Conservation (phyloP, 148 eudicot genomes). For the Amaranthus palmeri region DNA sequence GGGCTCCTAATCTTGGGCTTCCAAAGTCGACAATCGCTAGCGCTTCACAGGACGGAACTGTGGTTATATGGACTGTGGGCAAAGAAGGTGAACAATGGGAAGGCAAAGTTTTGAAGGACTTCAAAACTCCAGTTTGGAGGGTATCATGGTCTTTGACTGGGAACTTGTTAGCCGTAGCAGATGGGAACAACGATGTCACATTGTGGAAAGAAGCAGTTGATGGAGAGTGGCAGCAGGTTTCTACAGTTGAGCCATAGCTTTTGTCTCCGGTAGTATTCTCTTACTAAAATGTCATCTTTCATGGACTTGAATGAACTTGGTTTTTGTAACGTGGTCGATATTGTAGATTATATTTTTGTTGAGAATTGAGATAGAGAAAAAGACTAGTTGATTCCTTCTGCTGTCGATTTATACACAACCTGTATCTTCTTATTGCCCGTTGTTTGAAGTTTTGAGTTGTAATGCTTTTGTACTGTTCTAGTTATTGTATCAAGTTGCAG, state of each 20-base stretch:
- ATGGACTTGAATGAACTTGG: conserved; percentile 18
- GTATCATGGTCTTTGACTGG: conserved; percentile 94
- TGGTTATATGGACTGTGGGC: conserved; percentile 75
- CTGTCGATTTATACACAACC: conserved; percentile 7
- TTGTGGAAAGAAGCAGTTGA: conserved; percentile 93
- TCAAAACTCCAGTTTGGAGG: conserved; percentile 86
- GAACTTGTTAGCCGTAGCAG: conserved; percentile 88
- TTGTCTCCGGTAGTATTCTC: conserved; percentile 17
- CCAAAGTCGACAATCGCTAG: conserved; percentile 90
- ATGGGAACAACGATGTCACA: conserved; percentile 71
- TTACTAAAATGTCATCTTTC: conserved; percentile 6
- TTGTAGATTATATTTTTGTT: conserved; percentile 13
- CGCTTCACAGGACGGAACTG: conserved; percentile 88
- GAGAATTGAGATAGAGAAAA: conserved; percentile 20
- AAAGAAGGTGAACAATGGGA: conserved; percentile 92
- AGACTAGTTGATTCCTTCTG: conserved; percentile 6
- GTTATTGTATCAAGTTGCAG: no score
- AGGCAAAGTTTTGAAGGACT: conserved; percentile 79
- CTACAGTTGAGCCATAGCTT: conserved; percentile 61
- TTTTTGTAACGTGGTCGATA: conserved; percentile 18
- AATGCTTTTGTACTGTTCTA: no score
- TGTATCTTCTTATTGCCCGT: neutral
- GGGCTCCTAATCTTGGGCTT: conserved; percentile 96
- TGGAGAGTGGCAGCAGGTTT: conserved; percentile 83
- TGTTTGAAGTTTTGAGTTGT: neutral